phyloP scores from a whole-genome alignment of 164 flowering plant species.

The Warburgia ugandensis region DNA sequence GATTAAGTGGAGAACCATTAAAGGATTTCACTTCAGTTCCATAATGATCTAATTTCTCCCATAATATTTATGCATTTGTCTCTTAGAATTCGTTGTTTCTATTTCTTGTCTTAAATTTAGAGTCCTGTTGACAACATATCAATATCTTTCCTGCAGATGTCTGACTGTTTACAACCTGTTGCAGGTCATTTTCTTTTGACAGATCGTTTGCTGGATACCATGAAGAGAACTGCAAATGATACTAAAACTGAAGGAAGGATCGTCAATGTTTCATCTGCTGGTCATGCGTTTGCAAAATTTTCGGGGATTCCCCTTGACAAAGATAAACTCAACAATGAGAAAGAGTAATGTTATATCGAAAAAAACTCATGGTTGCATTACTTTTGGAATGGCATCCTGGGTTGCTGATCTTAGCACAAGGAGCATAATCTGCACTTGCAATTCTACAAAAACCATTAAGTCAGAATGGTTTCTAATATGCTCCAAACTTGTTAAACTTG shows the following conservation, averaged over 20 bases:
- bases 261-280: slow-evolving; percentile 63
- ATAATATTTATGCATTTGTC: no score
- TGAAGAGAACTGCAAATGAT: slow-evolving; percentile 53
- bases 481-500: slow-evolving; percentile 1
- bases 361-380: neutral
- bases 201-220: slow-evolving; percentile 57
- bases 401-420: neutral
- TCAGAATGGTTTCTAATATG: neutral
- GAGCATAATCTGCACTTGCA: no score
- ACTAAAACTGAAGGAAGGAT: slow-evolving; percentile 64
- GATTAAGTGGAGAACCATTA: no score
- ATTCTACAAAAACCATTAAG: neutral
- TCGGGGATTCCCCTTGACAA: slow-evolving; percentile 68
- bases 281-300: slow-evolving; percentile 33
- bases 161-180: slow-evolving; percentile 6
- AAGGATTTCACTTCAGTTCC: no score
- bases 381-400: neutral
- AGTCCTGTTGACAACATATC: no score
- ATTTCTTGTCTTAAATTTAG: no score
- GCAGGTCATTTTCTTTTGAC: slow-evolving; percentile 86
- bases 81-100: no score
- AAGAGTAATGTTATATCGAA: slow-evolving; percentile 28
- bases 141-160: no score
- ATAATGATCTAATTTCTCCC: no score
- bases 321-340: slow-evolving; percentile 55